Percentiles rank a stretch among this genome's conserved stretches.
phyloP scores from a whole-genome alignment of 208 protist species.

The Entamoeba invadens region DNA sequence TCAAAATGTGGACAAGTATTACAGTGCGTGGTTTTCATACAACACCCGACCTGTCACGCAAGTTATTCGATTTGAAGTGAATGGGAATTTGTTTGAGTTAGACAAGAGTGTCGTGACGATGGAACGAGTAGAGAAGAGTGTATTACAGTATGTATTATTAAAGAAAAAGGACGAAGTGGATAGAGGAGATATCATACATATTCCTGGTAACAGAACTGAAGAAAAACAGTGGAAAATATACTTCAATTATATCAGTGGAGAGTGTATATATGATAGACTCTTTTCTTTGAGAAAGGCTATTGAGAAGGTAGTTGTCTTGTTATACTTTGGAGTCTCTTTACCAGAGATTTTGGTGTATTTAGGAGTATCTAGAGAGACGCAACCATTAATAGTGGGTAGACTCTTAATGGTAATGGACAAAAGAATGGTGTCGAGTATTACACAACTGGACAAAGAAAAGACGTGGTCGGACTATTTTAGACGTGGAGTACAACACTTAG shows the following conservation, averaged over 20 bases:
- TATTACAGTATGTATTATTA: background rate
- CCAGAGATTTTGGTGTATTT: background rate
- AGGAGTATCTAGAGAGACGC: background rate
- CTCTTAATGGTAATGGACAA: background rate
- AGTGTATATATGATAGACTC: background rate
- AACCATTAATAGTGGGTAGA: background rate
- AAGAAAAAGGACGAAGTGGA: background rate
- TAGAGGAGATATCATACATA: background rate
- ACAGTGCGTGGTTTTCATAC: background rate
- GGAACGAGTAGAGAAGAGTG: background rate
- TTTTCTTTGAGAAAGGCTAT: background rate
- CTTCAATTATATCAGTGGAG: background rate
- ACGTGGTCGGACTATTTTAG: background rate
- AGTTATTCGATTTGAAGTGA: background rate
- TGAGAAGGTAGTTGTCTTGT: background rate
- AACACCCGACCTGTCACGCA: background rate
- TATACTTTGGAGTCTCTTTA: background rate
- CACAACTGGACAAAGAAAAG: background rate
- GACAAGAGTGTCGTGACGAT: background rate
- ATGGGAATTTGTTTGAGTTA: background rate
- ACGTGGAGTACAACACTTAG: background rate
- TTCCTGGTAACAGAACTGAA: background rate
- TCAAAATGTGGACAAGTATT: background rate
- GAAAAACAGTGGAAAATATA: background rate
- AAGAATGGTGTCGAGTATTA: background rate